Percentiles rank a stretch among this genome's conserved stretches.
Evolutionary conservation across 2,329 filamentous ascomycete species (phyloP).

Genomic region (Xylariaceae sp.): DNA sequence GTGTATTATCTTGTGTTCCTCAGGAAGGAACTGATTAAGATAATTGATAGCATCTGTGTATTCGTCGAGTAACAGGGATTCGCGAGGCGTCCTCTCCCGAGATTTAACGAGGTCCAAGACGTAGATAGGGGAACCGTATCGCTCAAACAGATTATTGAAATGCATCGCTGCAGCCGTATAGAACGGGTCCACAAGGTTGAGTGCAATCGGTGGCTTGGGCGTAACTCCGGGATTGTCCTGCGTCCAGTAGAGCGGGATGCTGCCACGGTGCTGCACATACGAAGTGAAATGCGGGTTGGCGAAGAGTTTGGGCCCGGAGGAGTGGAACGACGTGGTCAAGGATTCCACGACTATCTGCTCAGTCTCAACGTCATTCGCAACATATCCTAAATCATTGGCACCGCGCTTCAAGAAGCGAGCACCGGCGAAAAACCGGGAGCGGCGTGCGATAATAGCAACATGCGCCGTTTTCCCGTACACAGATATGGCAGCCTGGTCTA

Average conservation of each 20-base stretch:
- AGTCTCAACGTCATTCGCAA: slow-evolving; percentile 97
- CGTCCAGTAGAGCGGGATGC: slow-evolving; percentile 95
- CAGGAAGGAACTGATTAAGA: slow-evolving; percentile 86
- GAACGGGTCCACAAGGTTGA: slow-evolving; percentile 94
- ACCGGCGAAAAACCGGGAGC: slow-evolving; percentile 89
- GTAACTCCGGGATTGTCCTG: slow-evolving; percentile 93
- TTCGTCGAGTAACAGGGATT: slow-evolving; percentile 84
- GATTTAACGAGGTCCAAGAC: slow-evolving; percentile 88
- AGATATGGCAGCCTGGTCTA: slow-evolving; percentile 80
- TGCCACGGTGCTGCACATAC: slow-evolving; percentile 93
- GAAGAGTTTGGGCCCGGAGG: slow-evolving; percentile 77
- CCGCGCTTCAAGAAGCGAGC: slow-evolving; percentile 92
- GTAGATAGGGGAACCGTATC: slow-evolving; percentile 90
- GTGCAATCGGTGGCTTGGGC: slow-evolving; percentile 91
- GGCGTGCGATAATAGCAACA: slow-evolving; percentile 86
- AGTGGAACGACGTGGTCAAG: slow-evolving; percentile 90
- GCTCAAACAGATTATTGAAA: slow-evolving; percentile 88
- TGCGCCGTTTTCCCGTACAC: slow-evolving; percentile 87
- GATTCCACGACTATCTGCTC: slow-evolving; percentile 97
- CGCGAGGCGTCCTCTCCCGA: slow-evolving; percentile 79
- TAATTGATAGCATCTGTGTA: slow-evolving; percentile 85
- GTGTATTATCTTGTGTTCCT: slow-evolving; percentile 80
- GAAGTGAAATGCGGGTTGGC: slow-evolving; percentile 90
- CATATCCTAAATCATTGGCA: slow-evolving; percentile 88
- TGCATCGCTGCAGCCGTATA: slow-evolving; percentile 89